Conservation (phyloP, 768 basidiomycete genomes). For the Cystobasidium onofrii region DNA sequence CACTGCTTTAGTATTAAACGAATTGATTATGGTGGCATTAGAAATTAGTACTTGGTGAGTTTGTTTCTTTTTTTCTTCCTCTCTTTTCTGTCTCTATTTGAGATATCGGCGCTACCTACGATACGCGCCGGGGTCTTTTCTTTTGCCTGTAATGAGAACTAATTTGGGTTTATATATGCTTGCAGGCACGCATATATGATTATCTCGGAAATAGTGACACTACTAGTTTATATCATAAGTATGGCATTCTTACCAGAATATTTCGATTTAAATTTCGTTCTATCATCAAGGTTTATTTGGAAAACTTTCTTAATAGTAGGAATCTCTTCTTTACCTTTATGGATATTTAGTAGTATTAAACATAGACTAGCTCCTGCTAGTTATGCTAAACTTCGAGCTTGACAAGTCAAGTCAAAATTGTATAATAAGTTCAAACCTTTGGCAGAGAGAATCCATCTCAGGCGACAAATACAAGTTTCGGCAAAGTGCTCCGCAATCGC, state of each 20-base stretch:
- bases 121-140: no score
- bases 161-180: no score
- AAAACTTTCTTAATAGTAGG: constrained; percentile 93
- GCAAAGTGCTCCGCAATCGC: no score
- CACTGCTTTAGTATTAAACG: constrained; percentile 88
- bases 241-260: constrained; percentile 92
- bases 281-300: constrained; percentile 79
- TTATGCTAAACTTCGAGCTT: constrained; percentile 65
- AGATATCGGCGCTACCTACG: not conserved
- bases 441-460: no score
- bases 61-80: not conserved
- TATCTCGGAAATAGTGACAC: constrained; percentile 76
- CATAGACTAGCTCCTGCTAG: constrained; percentile 81
- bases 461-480: no score
- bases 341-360: constrained; percentile 77
- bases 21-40: constrained; percentile 96
- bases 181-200: constrained; percentile 81
- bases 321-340: constrained; percentile 83
- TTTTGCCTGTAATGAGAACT: no score
- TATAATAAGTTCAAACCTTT: no score
- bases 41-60: constrained; percentile 92
- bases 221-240: constrained; percentile 77
- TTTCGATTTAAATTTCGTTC: constrained; percentile 90
- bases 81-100: not conserved
- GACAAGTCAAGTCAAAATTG: no score